Percentiles rank a stretch among this genome's conserved stretches.
Evolutionary conservation across 192 early-diverging fungal genomes (phyloP).

Genomic region (Umbelopsis sp.): DNA sequence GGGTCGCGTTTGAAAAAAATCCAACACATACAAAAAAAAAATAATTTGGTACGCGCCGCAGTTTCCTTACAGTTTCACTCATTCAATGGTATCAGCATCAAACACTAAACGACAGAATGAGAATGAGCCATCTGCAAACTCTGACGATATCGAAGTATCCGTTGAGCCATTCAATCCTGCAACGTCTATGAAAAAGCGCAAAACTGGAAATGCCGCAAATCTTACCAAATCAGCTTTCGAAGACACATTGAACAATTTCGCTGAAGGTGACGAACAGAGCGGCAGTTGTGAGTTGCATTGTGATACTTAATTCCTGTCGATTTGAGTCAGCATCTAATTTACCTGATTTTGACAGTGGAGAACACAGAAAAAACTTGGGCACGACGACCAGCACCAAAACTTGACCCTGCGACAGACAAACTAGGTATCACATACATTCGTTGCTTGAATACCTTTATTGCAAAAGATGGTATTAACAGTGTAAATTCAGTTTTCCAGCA

Average conservation of each 20-base stretch:
- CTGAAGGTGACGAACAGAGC: not conserved
- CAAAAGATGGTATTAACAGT: too few species aligned
- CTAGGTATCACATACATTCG: slow-evolving; percentile 28
- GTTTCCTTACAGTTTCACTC: not conserved
- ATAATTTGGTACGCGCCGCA: slow-evolving; percentile 4
- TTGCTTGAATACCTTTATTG: too few species aligned
- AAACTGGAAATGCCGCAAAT: not conserved
- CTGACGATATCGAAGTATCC: not conserved
- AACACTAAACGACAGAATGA: slow-evolving; percentile 2
- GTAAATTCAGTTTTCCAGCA: slow-evolving; percentile 84
- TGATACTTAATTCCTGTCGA: not conserved
- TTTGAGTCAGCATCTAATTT: not conserved
- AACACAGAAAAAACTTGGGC: slow-evolving; percentile 39
- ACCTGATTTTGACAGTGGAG: slow-evolving; percentile 31
- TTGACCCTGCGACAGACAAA: slow-evolving; percentile 38
- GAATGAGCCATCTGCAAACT: not conserved
- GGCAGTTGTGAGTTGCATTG: not conserved
- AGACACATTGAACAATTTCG: slow-evolving; percentile 1
- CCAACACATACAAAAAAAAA: not conserved
- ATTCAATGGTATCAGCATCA: not conserved
- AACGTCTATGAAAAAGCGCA: not conserved
- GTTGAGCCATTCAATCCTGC: slow-evolving; percentile 5
- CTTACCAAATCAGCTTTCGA: slow-evolving; percentile 4
- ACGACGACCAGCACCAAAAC: slow-evolving; percentile 22
- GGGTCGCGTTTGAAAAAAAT: not conserved